These are phyloP conservation scores for Rubus parviflorus DNA, from an alignment of 306 rosid species.

Conservation along the genomic window DNA sequence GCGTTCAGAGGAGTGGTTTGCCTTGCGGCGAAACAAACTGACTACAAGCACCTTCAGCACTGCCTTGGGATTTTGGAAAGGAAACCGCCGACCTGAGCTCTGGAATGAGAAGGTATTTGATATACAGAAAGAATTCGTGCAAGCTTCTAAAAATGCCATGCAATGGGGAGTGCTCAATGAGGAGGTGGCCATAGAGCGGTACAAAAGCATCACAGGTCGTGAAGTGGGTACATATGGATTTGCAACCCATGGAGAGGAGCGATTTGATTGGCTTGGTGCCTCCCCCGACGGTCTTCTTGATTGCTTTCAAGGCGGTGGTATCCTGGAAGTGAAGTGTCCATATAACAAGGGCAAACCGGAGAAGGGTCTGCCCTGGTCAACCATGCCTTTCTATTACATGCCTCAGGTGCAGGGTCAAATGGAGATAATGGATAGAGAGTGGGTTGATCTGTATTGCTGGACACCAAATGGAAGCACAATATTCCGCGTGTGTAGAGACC, in stretches of 20 bases:
- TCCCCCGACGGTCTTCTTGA: constrained; percentile 92
- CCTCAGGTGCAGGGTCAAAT: constrained; percentile 96
- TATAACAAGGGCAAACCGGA: constrained; percentile 96
- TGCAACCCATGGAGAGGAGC: constrained; percentile 62
- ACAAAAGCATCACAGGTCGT: constrained; percentile 69
- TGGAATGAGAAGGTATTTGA: constrained; percentile 85
- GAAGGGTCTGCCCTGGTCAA: constrained; percentile 79
- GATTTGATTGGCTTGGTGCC: constrained; percentile 81
- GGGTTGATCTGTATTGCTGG: constrained; percentile 96
- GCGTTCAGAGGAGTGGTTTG: constrained; percentile 94
- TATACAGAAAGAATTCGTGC: constrained; percentile 37
- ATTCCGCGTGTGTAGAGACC: constrained; percentile 68
- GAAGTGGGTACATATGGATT: constrained; percentile 75
- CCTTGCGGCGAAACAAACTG: constrained; percentile 85
- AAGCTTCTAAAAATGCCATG: constrained; percentile 65
- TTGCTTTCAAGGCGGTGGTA: constrained; percentile 59
- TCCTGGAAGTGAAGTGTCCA: constrained; percentile 95
- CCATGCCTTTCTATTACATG: constrained; percentile 92
- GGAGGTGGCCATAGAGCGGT: constrained; percentile 66
- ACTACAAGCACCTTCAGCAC: constrained; percentile 96
- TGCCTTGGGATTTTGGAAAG: constrained; percentile 93
- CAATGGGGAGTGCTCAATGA: constrained; percentile 91
- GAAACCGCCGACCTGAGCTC: constrained; percentile 69
- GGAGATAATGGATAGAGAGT: constrained; percentile 90
- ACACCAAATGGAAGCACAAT: constrained; percentile 88